Conservation (phyloP, 768 basidiomycete species). For the Solioccasus polychromus region DNA sequence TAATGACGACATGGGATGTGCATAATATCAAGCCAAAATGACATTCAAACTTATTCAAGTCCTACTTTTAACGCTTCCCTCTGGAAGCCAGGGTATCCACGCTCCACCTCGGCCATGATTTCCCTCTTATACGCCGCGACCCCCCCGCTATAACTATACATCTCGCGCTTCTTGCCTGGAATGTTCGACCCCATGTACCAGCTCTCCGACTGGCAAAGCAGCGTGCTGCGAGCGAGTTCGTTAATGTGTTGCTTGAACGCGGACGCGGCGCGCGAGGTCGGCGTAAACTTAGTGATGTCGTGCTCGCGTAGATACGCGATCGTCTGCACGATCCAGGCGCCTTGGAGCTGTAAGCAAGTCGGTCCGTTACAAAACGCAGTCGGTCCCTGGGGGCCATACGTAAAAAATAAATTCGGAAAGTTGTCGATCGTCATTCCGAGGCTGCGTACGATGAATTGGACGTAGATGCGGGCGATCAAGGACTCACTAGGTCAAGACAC, state of each 20-base stretch:
- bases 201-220: neutral
- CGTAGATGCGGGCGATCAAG: too few relatives aligned
- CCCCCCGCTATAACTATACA: slow-evolving; percentile 5
- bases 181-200: slow-evolving; percentile 12
- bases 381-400: too few relatives aligned
- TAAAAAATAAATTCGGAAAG: slow-evolving; percentile 16
- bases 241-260: slow-evolving; percentile 13
- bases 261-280: slow-evolving; percentile 1
- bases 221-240: neutral
- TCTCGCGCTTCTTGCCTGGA: slow-evolving; percentile 10
- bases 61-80: too few relatives aligned
- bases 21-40: too few relatives aligned
- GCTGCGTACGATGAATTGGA: neutral
- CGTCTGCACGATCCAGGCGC: slow-evolving; percentile 11
- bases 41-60: too few relatives aligned
- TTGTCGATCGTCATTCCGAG: slow-evolving; percentile 15
- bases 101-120: slow-evolving; percentile 4
- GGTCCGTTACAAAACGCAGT: too few relatives aligned
- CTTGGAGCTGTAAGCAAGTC: slow-evolving; percentile 5
- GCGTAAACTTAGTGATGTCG: too few relatives aligned
- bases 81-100: too few relatives aligned
- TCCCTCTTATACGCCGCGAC: neutral
- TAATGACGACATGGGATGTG: too few relatives aligned
- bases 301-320: slow-evolving; percentile 8
- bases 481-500: too few relatives aligned